A percentile compares a stretch with the other conserved stretches of the same genome.
Conservation (phyloP, 1,284 basidiomycete species). For the Cutaneotrichosporon sp. region DNA sequence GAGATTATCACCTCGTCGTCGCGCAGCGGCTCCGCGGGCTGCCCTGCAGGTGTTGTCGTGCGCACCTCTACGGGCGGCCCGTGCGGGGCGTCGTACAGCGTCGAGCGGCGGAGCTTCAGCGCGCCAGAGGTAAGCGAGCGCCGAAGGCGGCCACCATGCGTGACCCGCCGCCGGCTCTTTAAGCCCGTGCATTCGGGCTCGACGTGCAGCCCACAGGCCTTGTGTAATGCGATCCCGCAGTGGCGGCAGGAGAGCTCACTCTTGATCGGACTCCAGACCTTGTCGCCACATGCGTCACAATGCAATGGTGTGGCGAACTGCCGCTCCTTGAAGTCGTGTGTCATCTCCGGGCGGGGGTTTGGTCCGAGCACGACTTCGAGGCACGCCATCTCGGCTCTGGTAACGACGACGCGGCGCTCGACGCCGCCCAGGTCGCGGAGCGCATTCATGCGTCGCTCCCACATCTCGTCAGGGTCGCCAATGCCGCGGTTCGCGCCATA, state of each 20-base stretch:
- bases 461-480: constrained; percentile 27
- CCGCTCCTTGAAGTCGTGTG: constrained; percentile 30
- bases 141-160: constrained; percentile 12
- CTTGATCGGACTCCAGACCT: constrained; percentile 25
- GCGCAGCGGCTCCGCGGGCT: constrained; percentile 21
- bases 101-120: constrained; percentile 14
- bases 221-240: constrained; percentile 27
- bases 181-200: constrained; percentile 26
- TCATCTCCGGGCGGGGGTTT: constrained; percentile 21
- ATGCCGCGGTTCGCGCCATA: constrained; percentile 23
- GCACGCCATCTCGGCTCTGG: constrained; percentile 25
- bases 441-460: constrained; percentile 23
- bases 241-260: constrained; percentile 22
- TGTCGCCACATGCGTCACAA: constrained; percentile 26
- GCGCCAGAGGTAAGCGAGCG: constrained; percentile 18
- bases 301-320: constrained; percentile 20
- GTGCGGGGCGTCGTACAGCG: constrained; percentile 19
- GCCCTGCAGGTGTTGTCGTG: not conserved
- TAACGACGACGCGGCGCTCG: constrained; percentile 22
- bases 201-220: constrained; percentile 24
- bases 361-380: constrained; percentile 26
- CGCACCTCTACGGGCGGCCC: constrained; percentile 19
- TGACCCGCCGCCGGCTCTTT: constrained; percentile 15
- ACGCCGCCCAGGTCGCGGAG: constrained; percentile 23
- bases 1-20: constrained; percentile 28